phyloP scores from a whole-genome alignment of 768 basidiomycete species.

The Suillus americanus region DNA sequence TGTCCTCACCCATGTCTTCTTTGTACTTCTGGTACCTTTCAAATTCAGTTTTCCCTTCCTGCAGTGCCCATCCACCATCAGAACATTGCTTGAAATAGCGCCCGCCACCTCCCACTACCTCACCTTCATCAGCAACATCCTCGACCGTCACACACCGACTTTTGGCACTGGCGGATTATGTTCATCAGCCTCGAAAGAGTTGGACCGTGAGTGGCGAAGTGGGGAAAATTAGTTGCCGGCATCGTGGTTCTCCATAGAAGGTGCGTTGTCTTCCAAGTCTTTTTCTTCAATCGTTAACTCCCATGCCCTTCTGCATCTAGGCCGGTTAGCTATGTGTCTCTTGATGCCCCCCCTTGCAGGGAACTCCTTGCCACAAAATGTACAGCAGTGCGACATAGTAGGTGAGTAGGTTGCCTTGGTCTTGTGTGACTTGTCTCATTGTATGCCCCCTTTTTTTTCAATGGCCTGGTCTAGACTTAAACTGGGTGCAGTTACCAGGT shows the following conservation, averaged over 20 bases:
- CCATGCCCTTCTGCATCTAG: slow-evolving; percentile 5
- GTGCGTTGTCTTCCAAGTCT: too few relatives aligned
- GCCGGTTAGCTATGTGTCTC: not conserved
- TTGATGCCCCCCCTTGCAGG: slow-evolving; percentile 5
- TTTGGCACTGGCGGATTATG: not conserved
- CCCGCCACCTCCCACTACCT: not conserved
- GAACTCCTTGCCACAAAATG: slow-evolving; percentile 5
- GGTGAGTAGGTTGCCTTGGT: not conserved
- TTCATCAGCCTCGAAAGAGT: not conserved
- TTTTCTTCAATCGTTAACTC: not conserved
- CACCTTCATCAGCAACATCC: slow-evolving; percentile 1
- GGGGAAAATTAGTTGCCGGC: not conserved
- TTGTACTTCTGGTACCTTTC: not conserved
- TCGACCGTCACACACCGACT: not conserved
- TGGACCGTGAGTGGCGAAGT: not conserved
- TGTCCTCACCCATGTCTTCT: too few relatives aligned
- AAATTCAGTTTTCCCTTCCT: not conserved
- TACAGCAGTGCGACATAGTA: not conserved
- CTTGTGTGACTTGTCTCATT: not conserved
- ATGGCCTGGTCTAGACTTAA: too few relatives aligned
- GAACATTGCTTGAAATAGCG: not conserved
- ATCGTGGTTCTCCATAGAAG: too few relatives aligned
- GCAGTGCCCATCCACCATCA: not conserved
- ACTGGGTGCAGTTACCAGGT: too few relatives aligned
- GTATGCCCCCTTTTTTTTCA: too few relatives aligned